phyloP scores from a whole-genome alignment of 208 protist species.

The Histomonas meleagridis region DNA sequence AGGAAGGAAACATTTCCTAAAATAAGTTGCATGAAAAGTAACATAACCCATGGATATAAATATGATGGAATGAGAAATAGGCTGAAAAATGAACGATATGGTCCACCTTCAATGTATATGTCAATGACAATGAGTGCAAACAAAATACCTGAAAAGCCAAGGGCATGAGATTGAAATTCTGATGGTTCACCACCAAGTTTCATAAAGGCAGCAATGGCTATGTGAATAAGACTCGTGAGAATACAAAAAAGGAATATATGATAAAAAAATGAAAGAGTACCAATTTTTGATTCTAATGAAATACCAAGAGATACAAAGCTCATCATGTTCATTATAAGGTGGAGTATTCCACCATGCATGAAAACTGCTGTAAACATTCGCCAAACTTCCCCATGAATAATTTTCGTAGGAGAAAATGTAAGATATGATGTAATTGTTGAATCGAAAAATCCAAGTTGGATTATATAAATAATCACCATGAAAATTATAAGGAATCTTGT shows the following conservation, averaged over 20 bases:
- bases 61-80: not conserved
- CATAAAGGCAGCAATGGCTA: not conserved
- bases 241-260: not conserved
- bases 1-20: not conserved
- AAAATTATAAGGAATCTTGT: not conserved
- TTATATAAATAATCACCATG: not conserved
- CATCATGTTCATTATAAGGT: conserved; percentile 29
- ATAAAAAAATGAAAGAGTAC: conserved; percentile 10
- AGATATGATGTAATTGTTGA: not conserved
- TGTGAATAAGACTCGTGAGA: not conserved
- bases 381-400: not conserved
- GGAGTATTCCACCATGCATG: not conserved
- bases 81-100: not conserved
- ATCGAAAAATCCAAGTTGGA: not conserved
- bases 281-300: not conserved
- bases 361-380: not conserved
- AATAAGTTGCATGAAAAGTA: not conserved
- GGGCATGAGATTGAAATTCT: not conserved
- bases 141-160: not conserved
- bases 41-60: not conserved
- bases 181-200: not conserved
- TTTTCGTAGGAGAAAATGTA: not conserved
- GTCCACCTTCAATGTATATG: not conserved
- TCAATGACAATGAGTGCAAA: not conserved
- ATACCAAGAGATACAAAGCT: not conserved